Conservation (phyloP, 2,329 filamentous ascomycete genomes). For the Dactylonectria estremocensis region DNA sequence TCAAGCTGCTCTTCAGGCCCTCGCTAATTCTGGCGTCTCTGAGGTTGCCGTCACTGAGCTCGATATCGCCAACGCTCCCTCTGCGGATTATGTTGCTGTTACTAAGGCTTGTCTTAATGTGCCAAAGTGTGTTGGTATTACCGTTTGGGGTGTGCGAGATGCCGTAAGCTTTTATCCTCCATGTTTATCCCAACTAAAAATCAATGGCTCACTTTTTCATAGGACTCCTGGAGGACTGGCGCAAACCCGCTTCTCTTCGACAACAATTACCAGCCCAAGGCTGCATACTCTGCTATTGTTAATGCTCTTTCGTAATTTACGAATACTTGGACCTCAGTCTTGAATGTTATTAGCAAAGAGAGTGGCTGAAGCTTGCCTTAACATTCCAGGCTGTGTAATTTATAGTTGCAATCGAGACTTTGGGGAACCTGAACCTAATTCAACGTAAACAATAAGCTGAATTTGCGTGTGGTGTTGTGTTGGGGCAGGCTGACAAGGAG, state of each 20-base stretch:
- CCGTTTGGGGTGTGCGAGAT: constrained; percentile 72
- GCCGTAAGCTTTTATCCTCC: constrained; percentile 14
- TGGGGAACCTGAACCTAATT: not conserved
- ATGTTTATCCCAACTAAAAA: not conserved
- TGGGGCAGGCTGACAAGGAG: not conserved
- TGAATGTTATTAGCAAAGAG: not conserved
- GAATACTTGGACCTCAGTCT: not conserved
- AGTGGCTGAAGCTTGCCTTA: not conserved
- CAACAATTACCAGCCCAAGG: constrained; percentile 65
- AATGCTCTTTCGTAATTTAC: constrained; percentile 1
- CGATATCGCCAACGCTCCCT: constrained; percentile 73
- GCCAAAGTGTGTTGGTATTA: constrained; percentile 75
- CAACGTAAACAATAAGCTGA: too few species aligned
- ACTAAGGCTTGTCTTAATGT: constrained; percentile 72
- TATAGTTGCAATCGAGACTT: not conserved
- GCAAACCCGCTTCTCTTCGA: constrained; percentile 70
- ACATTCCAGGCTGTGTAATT: not conserved
- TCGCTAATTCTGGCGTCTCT: constrained; percentile 64
- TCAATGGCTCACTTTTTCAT: too few species aligned
- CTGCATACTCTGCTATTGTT: constrained; percentile 61
- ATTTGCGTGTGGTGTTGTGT: not conserved
- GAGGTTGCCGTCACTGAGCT: constrained; percentile 79
- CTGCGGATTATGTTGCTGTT: constrained; percentile 71
- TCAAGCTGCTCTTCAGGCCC: constrained; percentile 12
- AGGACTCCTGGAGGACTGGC: constrained; percentile 61